Conservation (phyloP, 768 basidiomycete genomes). For the Melanogaster broomeanus region DNA sequence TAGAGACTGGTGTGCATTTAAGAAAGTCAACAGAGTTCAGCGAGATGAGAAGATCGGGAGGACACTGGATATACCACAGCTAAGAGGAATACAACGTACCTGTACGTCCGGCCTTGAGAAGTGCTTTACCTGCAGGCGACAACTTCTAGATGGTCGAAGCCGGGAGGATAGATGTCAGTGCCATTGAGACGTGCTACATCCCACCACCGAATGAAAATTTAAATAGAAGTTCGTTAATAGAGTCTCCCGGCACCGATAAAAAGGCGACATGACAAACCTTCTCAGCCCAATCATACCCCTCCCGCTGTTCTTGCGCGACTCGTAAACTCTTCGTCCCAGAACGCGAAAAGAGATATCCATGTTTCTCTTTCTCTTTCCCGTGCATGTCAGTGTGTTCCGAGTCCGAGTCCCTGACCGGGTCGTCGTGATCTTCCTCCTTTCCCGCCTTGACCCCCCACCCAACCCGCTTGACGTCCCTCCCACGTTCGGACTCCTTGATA, state of each 20-base stretch:
- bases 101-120: not conserved
- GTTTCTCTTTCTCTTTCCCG: slow-evolving; percentile 30
- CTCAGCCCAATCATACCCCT: slow-evolving; percentile 32
- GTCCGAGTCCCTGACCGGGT: not conserved
- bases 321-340: slow-evolving; percentile 23
- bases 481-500: not conserved
- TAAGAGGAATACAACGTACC: not conserved
- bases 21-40: too few relatives aligned
- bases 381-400: not conserved
- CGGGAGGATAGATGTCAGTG: slow-evolving; percentile 1
- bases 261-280: slow-evolving; percentile 9
- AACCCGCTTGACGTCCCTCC: not conserved
- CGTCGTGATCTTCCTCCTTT: not conserved
- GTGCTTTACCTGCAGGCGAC: not conserved
- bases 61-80: not conserved
- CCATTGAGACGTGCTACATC: not conserved
- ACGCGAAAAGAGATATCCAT: slow-evolving; percentile 21
- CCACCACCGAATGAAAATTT: not conserved
- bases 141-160: too few relatives aligned
- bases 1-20: slow-evolving; percentile 27
- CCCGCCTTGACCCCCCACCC: not conserved
- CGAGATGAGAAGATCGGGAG: too few relatives aligned
- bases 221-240: too few relatives aligned
- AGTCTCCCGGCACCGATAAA: too few relatives aligned
- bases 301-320: slow-evolving; percentile 5